Evolutionary conservation across 2,329 filamentous ascomycete species (phyloP).

Genomic region (Piedraia hortae): DNA sequence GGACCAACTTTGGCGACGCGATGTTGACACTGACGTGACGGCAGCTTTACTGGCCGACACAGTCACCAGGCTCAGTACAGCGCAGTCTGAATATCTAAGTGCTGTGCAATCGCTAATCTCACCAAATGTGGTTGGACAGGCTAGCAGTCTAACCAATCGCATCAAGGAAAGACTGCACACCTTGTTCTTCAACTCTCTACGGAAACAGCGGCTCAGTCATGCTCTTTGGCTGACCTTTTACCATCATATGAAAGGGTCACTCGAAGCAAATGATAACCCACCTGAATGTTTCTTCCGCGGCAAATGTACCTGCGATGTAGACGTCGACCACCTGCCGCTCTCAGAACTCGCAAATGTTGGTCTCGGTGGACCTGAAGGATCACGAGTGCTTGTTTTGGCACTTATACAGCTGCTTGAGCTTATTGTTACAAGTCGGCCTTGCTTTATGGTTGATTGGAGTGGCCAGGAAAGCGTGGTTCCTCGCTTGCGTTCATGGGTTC

Average conservation of each 20-base stretch:
- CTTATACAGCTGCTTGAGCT: constrained; percentile 38
- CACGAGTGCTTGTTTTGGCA: constrained; percentile 42
- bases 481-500: constrained; percentile 37
- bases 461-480: constrained; percentile 27
- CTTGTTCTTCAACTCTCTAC: constrained; percentile 7
- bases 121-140: not conserved
- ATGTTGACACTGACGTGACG: constrained; percentile 7
- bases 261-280: constrained; percentile 3
- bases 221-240: constrained; percentile 6
- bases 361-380: constrained; percentile 38
- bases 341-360: constrained; percentile 30
- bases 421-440: constrained; percentile 30
- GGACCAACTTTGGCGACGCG: no score
- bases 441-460: constrained; percentile 30
- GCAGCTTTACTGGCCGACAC: constrained; percentile 13
- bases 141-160: constrained; percentile 4
- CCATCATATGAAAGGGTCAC: constrained; percentile 5
- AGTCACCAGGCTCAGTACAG: constrained; percentile 12
- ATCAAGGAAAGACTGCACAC: constrained; percentile 6
- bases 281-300: constrained; percentile 18
- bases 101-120: not conserved
- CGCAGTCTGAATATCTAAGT: constrained; percentile 12
- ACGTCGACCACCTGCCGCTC: constrained; percentile 6
- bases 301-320: constrained; percentile 8
- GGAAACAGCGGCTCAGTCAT: constrained; percentile 7